These are phyloP conservation scores for Phoma sp. DNA, from an alignment of 2,329 filamentous ascomycete species.

Conservation along the genomic window DNA sequence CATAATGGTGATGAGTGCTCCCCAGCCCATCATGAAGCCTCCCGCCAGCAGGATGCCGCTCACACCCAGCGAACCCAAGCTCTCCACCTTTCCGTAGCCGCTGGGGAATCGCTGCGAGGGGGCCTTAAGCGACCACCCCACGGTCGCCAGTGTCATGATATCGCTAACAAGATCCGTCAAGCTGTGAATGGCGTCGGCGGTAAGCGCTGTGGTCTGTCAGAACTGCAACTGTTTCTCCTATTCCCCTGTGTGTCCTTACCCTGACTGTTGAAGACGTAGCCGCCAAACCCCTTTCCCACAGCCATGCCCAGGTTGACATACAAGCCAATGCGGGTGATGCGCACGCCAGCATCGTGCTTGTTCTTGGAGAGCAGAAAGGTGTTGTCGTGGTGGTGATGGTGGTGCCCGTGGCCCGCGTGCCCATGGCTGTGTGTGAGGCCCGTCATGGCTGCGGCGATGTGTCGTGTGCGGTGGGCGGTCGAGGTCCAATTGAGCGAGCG, in stretches of 20 bases:
- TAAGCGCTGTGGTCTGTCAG: slow-evolving; percentile 64
- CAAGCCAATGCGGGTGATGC: slow-evolving; percentile 88
- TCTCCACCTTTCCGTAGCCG: slow-evolving; percentile 98
- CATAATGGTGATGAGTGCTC: slow-evolving; percentile 64
- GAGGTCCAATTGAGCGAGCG: slow-evolving; percentile 40
- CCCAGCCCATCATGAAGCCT: slow-evolving; percentile 85
- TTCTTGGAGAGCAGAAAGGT: slow-evolving; percentile 79
- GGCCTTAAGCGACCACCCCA: slow-evolving; percentile 88
- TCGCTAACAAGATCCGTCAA: slow-evolving; percentile 95
- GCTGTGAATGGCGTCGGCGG: slow-evolving; percentile 94
- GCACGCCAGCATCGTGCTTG: slow-evolving; percentile 89
- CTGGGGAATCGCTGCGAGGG: slow-evolving; percentile 83
- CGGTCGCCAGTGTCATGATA: slow-evolving; percentile 89
- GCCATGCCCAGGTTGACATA: slow-evolving; percentile 94
- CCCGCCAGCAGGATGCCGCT: slow-evolving; percentile 88
- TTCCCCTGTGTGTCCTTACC: slow-evolving; percentile 32
- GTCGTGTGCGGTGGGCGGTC: slow-evolving; percentile 40
- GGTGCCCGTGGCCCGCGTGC: slow-evolving; percentile 59
- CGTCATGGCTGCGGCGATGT: slow-evolving; percentile 39
- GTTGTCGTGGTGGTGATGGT: slow-evolving; percentile 85
- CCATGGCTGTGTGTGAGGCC: slow-evolving; percentile 33
- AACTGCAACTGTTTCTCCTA: not conserved
- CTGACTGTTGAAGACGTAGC: slow-evolving; percentile 94
- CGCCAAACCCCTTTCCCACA: slow-evolving; percentile 87
- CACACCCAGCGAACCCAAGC: slow-evolving; percentile 88